phyloP scores from a whole-genome alignment of 495 filamentous ascomycete genomes.

The Pyrenopolyporus hunteri region DNA sequence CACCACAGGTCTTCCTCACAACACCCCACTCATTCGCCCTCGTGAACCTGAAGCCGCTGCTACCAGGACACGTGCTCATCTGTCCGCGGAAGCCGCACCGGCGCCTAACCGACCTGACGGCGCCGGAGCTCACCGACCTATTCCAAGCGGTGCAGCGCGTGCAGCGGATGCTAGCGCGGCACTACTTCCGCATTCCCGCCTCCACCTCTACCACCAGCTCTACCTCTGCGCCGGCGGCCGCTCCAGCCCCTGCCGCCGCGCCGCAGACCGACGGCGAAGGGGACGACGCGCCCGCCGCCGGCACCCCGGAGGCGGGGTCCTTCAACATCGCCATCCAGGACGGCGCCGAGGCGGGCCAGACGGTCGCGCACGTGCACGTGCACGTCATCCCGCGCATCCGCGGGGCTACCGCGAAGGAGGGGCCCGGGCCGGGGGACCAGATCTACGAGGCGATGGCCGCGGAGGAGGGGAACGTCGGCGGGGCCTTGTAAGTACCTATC shows the following conservation, averaged over 20 bases:
- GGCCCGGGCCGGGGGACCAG: slow-evolving; percentile 58
- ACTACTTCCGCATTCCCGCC: slow-evolving; percentile 60
- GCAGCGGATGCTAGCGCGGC: slow-evolving; percentile 74
- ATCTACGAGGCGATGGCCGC: slow-evolving; percentile 84
- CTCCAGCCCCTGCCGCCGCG: too few species aligned
- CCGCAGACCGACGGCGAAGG: too few species aligned
- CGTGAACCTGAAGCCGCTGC: slow-evolving; percentile 92
- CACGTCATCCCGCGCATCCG: slow-evolving; percentile 84
- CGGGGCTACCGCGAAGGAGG: slow-evolving; percentile 50
- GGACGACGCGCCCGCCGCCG: not conserved
- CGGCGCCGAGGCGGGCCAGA: slow-evolving; percentile 85
- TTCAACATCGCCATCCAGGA: slow-evolving; percentile 96
- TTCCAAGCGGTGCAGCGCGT: slow-evolving; percentile 84
- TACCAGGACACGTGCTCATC: slow-evolving; percentile 92
- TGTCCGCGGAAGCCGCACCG: slow-evolving; percentile 67
- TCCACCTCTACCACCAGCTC: too few species aligned
- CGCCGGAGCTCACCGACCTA: slow-evolving; percentile 78
- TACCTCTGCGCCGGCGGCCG: too few species aligned
- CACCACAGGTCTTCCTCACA: slow-evolving; percentile 75
- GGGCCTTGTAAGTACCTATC: slow-evolving; percentile 52
- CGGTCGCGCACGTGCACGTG: slow-evolving; percentile 87
- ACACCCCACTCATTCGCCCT: slow-evolving; percentile 82
- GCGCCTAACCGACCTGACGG: slow-evolving; percentile 76
- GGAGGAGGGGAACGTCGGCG: slow-evolving; percentile 84
- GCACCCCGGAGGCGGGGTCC: slow-evolving; percentile 52